Percentiles rank a stretch among this genome's conserved stretches.
Evolutionary conservation across 352 stramenopile species (phyloP).

Genomic region (Globisporangium irregulare): DNA sequence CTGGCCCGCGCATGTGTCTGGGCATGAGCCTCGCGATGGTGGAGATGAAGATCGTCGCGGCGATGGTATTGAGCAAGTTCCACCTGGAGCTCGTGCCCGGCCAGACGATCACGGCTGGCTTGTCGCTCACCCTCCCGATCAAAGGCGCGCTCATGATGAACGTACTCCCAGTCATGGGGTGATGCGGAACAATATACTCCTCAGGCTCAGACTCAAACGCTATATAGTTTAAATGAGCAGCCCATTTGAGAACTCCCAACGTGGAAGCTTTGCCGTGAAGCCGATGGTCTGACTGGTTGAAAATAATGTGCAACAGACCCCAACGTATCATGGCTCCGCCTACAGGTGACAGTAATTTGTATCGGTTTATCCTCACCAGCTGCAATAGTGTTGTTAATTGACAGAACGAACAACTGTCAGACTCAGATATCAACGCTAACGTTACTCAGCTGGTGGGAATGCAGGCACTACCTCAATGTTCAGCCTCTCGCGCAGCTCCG

Average conservation of each 20-base stretch:
- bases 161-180: neutral
- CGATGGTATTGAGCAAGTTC: conserved; percentile 30
- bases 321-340: no score
- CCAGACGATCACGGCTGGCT: conserved; percentile 27
- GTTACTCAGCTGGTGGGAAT: conserved; percentile 3
- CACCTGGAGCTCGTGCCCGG: conserved; percentile 26
- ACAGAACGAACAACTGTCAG: neutral
- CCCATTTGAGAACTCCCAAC: no score
- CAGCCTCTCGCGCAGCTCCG: conserved; percentile 75
- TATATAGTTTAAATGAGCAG: no score
- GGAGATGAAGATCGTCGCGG: conserved; percentile 28
- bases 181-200: no score
- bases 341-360: no score
- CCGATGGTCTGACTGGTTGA: no score
- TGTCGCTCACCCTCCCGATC: conserved; percentile 36
- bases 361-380: no score
- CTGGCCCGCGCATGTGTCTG: conserved; percentile 50
- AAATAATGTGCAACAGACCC: no score
- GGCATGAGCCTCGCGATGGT: conserved; percentile 17
- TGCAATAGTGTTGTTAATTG: no score
- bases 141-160: conserved; percentile 23
- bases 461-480: conserved; percentile 41
- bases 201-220: no score
- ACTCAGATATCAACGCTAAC: neutral
- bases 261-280: no score